phyloP scores from a whole-genome alignment of 257 asterid species.

The Verbascum thapsus region DNA sequence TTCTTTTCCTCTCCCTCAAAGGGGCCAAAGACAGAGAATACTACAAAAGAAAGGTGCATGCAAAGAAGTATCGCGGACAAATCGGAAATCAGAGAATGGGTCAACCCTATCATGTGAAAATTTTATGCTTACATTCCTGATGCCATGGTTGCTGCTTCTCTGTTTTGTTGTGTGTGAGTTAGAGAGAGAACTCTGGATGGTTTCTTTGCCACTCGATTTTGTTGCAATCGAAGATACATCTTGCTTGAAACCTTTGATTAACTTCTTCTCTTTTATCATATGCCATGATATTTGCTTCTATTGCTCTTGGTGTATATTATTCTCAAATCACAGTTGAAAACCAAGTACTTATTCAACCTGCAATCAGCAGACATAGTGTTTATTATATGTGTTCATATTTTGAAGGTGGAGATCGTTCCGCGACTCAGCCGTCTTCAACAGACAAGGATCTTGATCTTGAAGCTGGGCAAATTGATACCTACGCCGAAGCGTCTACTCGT shows the following conservation, averaged over 20 bases:
- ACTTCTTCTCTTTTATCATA: slow-evolving; percentile 7
- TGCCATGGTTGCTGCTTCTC: too few species aligned
- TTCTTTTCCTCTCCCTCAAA: slow-evolving; percentile 2
- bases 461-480: slow-evolving; percentile 78
- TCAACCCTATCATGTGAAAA: background rate
- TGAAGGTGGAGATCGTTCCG: slow-evolving; percentile 65
- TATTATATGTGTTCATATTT: slow-evolving; percentile 28
- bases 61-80: background rate
- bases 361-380: slow-evolving; percentile 23
- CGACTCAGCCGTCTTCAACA: slow-evolving; percentile 53
- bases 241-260: slow-evolving; percentile 18
- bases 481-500: slow-evolving; percentile 58
- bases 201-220: slow-evolving; percentile 14
- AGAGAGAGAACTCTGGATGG: background rate
- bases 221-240: slow-evolving; percentile 2
- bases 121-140: background rate
- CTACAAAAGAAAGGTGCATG: background rate
- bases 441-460: slow-evolving; percentile 69
- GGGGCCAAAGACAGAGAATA: slow-evolving; percentile 17
- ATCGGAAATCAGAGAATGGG: background rate
- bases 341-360: slow-evolving; percentile 17
- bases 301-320: slow-evolving; percentile 8
- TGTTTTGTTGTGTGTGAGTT: too few species aligned
- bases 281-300: slow-evolving; percentile 16
- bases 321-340: slow-evolving; percentile 7